Percentiles rank a stretch among this genome's conserved stretches.
Conservation (phyloP, 768 basidiomycete genomes). For the Russula foetens region DNA sequence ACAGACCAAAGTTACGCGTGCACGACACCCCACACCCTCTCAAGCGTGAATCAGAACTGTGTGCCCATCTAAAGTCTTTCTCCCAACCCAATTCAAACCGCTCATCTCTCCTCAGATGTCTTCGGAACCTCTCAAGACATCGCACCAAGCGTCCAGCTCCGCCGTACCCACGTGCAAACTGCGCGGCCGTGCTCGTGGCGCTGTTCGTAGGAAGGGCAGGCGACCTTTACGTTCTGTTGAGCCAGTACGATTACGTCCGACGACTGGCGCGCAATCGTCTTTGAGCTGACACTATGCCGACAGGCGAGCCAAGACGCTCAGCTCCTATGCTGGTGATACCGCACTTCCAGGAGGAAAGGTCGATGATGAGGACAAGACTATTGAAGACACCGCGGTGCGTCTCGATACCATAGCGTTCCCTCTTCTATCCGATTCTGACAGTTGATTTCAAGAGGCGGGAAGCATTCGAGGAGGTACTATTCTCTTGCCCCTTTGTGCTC, state of each 20-base stretch:
- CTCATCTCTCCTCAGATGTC: background rate
- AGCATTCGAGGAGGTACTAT: constrained; percentile 78
- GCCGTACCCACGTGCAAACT: constrained; percentile 45
- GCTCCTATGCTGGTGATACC: constrained; percentile 81
- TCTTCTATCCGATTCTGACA: background rate
- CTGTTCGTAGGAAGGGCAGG: constrained; percentile 79
- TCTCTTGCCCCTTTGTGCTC: background rate
- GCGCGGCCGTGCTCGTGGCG: constrained; percentile 75
- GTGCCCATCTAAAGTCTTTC: background rate
- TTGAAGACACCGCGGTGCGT: constrained; percentile 78
- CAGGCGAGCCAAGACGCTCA: constrained; percentile 66
- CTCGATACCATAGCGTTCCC: background rate
- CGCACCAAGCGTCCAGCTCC: constrained; percentile 19
- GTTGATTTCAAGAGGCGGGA: constrained; percentile 55
- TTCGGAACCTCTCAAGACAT: constrained; percentile 11
- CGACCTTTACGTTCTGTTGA: constrained; percentile 81
- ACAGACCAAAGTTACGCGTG: constrained; percentile 17
- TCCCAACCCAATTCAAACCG: background rate
- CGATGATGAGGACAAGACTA: constrained; percentile 54
- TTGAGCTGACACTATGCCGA: background rate
- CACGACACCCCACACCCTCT: constrained; percentile 18
- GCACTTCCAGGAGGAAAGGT: constrained; percentile 82
- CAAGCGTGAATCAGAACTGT: constrained; percentile 18
- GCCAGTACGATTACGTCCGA: constrained; percentile 42
- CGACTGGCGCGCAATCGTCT: background rate